Evolutionary conservation across 768 basidiomycete genomes (phyloP).

Genomic region (Lentinus tigrinus): DNA sequence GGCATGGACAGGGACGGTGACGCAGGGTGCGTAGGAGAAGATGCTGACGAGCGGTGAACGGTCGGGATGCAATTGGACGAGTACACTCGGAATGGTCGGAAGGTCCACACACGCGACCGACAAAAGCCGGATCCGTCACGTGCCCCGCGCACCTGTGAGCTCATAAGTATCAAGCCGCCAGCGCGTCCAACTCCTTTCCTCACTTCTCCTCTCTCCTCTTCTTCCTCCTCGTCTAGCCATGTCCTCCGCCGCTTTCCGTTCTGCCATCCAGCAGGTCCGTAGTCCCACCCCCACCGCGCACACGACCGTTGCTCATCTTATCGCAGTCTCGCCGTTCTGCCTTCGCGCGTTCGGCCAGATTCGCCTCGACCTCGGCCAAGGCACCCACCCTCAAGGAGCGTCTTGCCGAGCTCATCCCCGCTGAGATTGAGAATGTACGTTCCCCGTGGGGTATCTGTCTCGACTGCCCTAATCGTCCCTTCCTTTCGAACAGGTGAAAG

Average conservation of each 20-base stretch:
- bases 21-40: background rate
- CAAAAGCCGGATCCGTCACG: constrained; percentile 17
- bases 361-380: constrained; percentile 65
- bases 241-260: constrained; percentile 31
- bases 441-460: background rate
- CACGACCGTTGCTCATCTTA: constrained; percentile 4
- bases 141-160: constrained; percentile 14
- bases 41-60: background rate
- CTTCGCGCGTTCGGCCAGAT: constrained; percentile 52
- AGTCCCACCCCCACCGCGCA: background rate
- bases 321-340: constrained; percentile 49
- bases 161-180: constrained; percentile 20
- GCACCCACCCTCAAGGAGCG: constrained; percentile 86
- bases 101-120: constrained; percentile 10
- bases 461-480: background rate
- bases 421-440: constrained; percentile 71
- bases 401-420: constrained; percentile 89
- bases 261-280: constrained; percentile 34
- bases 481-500: constrained; percentile 73
- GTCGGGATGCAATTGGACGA: constrained; percentile 5
- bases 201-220: constrained; percentile 1
- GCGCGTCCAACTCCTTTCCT: constrained; percentile 10
- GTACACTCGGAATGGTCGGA: background rate
- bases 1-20: constrained; percentile 19
- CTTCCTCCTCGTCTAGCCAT: constrained; percentile 17